Conservation (phyloP, 148 eudicot species). For the Diospyros lotus region DNA sequence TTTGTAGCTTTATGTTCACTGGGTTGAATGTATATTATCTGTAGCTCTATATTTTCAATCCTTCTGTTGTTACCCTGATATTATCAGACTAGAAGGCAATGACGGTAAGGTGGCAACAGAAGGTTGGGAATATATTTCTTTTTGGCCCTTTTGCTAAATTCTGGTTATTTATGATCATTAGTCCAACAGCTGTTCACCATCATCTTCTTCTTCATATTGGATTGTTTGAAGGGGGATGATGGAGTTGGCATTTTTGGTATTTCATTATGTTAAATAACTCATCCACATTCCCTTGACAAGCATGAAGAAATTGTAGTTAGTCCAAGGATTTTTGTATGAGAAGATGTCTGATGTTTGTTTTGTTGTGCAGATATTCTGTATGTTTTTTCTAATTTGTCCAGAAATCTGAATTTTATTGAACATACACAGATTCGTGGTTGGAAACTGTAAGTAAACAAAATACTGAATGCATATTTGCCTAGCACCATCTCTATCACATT, state of each 20-base stretch:
- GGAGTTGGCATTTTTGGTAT: not conserved
- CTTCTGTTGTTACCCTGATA: not conserved
- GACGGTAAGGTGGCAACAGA: not conserved
- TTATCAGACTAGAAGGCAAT: not conserved
- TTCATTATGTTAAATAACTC: not conserved
- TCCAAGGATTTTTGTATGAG: conserved; percentile 4
- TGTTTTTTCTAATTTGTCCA: conserved; percentile 77
- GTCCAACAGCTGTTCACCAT: too few relatives aligned
- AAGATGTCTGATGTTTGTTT: conserved; percentile 12
- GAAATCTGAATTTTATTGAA: conserved; percentile 81
- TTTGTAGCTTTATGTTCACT: not conserved
- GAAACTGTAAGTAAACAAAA: conserved; percentile 66
- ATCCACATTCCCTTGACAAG: not conserved
- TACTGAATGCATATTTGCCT: conserved; percentile 1
- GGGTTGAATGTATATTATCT: not conserved
- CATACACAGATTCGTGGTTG: conserved; percentile 69
- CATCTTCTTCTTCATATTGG: too few relatives aligned
- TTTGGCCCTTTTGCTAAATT: not conserved
- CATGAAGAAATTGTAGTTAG: not conserved
- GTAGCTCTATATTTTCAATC: not conserved
- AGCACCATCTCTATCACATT: not conserved
- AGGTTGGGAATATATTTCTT: not conserved
- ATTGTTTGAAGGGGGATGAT: not conserved
- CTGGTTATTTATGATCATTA: too few relatives aligned
- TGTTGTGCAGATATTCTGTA: conserved; percentile 76